Conservation (phyloP, 2,329 filamentous ascomycete genomes). For the Fusarium veterinarium region DNA sequence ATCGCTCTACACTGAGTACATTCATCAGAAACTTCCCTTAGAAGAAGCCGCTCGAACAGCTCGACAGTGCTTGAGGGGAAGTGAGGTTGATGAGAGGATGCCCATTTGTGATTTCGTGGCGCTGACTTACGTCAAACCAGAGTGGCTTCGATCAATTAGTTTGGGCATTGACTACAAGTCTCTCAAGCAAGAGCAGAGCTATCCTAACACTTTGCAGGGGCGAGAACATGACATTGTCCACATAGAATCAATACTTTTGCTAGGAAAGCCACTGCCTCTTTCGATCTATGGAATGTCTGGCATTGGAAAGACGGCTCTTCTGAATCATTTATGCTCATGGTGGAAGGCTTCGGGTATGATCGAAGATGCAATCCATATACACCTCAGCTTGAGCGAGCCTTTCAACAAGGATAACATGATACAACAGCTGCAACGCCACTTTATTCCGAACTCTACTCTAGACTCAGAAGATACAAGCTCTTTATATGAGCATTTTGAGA, state of each 20-base stretch:
- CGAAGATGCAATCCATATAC: neutral
- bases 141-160: neutral
- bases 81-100: neutral
- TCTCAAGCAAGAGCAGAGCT: neutral
- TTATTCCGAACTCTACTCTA: neutral
- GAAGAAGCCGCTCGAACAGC: neutral
- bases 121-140: neutral
- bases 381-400: neutral
- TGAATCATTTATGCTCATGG: neutral
- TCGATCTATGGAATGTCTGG: neutral
- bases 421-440: neutral
- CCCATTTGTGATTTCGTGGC: neutral
- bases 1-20: neutral
- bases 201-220: neutral
- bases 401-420: neutral
- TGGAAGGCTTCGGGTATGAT: neutral
- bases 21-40: neutral
- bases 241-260: neutral
- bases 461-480: neutral
- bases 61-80: neutral
- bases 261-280: neutral
- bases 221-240: neutral
- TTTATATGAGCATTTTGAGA: neutral
- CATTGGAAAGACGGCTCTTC: neutral
- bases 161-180: rapidly evolving